Evolutionary conservation across 768 basidiomycete species (phyloP).

Genomic region (Podaxis mareebaensis): DNA sequence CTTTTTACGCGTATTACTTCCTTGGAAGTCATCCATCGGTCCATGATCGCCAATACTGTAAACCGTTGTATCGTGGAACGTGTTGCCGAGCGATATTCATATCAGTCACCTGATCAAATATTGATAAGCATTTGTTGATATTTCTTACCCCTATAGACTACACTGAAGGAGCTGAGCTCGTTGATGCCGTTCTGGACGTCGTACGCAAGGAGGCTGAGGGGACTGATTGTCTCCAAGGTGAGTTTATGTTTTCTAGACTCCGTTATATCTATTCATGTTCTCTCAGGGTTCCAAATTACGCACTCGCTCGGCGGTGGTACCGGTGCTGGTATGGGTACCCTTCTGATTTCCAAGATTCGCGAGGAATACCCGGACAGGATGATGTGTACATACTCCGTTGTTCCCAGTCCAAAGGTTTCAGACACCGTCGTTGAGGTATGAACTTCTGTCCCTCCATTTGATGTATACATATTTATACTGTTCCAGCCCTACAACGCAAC

Average conservation of each 20-base stretch:
- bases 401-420: slow-evolving; percentile 95
- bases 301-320: slow-evolving; percentile 99
- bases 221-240: slow-evolving; percentile 94
- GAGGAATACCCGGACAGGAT: slow-evolving; percentile 99
- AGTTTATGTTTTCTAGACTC: slow-evolving; percentile 22
- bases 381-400: slow-evolving; percentile 99
- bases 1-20: slow-evolving; percentile 1
- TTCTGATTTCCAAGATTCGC: slow-evolving; percentile 97
- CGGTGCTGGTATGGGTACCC: slow-evolving; percentile 99
- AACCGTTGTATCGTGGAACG: slow-evolving; percentile 19
- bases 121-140: slow-evolving; percentile 19
- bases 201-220: slow-evolving; percentile 99
- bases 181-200: slow-evolving; percentile 96
- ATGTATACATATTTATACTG: slow-evolving; percentile 3
- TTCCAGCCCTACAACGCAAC: slow-evolving; percentile 95
- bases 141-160: slow-evolving; percentile 53
- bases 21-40: not conserved
- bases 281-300: slow-evolving; percentile 94
- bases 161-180: slow-evolving; percentile 96
- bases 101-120: slow-evolving; percentile 21
- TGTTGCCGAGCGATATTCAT: slow-evolving; percentile 3
- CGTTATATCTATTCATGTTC: slow-evolving; percentile 21
- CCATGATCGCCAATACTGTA: slow-evolving; percentile 19
- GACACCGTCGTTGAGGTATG: slow-evolving; percentile 95
- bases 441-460: slow-evolving; percentile 4